phyloP scores from a whole-genome alignment of 345 rosid species.

The rapeseed (Brassica napus) region Da-Ae NC_063448.1:25013501-25014000 shows the following conservation, averaged over 20 bases:
- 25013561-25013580: constrained; percentile 79
- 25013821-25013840: constrained; percentile 39
- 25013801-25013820: not conserved
- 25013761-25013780: not conserved
- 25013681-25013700: constrained; percentile 78
- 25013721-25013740: constrained; percentile 73
- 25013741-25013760: constrained; percentile 75
- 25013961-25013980: constrained; percentile 37
- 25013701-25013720: constrained; percentile 78
- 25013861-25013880: constrained; percentile 69
- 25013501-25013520: constrained; percentile 88
- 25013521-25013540: constrained; percentile 54
- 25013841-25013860: constrained; percentile 62
- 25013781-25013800: not conserved
- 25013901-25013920: constrained; percentile 39
- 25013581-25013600: constrained; percentile 83
- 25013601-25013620: constrained; percentile 87
- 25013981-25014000: constrained; percentile 35
- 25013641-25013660: constrained; percentile 59
- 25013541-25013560: constrained; percentile 55
- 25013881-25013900: constrained; percentile 52
- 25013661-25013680: constrained; percentile 91
- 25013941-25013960: constrained; percentile 66
- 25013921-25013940: constrained; percentile 40
- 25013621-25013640: constrained; percentile 82